Conservation (phyloP, 2,329 filamentous ascomycete genomes). For the Ophiognomonia clavigignenti-juglandacearum region DNA sequence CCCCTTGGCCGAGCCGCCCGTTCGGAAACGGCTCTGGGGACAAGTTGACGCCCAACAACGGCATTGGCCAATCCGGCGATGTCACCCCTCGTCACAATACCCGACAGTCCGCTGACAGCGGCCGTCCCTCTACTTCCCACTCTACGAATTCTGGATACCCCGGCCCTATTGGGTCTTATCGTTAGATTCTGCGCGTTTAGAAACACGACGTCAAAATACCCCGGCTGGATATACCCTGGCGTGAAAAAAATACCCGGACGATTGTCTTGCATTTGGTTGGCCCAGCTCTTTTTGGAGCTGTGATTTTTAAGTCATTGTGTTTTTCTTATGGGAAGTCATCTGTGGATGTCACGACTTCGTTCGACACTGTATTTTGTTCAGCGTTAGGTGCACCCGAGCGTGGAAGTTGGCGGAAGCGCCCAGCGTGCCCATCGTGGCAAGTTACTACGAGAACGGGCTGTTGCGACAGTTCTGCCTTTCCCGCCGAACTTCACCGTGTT, state of each 20-base stretch:
- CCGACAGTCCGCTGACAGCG: slow-evolving; percentile 84
- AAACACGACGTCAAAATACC: slow-evolving; percentile 43
- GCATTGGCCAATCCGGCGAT: slow-evolving; percentile 69
- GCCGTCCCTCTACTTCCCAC: slow-evolving; percentile 89
- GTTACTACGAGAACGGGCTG: background rate
- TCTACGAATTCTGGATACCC: slow-evolving; percentile 95
- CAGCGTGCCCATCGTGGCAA: background rate
- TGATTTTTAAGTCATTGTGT: slow-evolving; percentile 26
- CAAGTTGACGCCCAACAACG: slow-evolving; percentile 50
- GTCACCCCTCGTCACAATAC: slow-evolving; percentile 77
- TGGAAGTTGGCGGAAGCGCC: background rate
- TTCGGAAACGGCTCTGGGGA: slow-evolving; percentile 61
- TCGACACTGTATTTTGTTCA: too few species aligned
- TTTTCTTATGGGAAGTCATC: slow-evolving; percentile 20
- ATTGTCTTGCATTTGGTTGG: slow-evolving; percentile 44
- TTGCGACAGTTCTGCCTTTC: slow-evolving; percentile 1
- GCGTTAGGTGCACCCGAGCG: background rate
- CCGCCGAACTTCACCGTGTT: slow-evolving; percentile 7
- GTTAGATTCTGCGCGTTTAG: slow-evolving; percentile 58
- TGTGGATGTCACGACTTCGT: too few species aligned
- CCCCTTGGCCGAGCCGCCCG: slow-evolving; percentile 58
- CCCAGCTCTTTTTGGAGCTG: slow-evolving; percentile 29
- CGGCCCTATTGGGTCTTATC: slow-evolving; percentile 84
- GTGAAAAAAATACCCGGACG: slow-evolving; percentile 48
- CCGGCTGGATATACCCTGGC: slow-evolving; percentile 63